Evolutionary conservation across 768 basidiomycete genomes (phyloP).

Genomic region (Panaeolus papilionaceus): DNA sequence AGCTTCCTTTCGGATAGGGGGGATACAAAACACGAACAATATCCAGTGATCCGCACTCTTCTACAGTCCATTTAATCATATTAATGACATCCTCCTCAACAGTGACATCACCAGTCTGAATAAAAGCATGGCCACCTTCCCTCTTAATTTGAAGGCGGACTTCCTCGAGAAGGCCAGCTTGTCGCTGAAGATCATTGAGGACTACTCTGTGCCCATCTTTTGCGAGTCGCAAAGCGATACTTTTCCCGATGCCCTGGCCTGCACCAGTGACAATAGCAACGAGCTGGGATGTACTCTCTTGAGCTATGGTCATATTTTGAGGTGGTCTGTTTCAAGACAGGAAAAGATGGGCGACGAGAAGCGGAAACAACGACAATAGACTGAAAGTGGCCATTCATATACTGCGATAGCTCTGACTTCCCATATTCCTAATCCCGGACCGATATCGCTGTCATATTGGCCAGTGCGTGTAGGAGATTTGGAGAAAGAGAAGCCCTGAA

Average conservation of each 20-base stretch:
- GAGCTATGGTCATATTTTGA: neutral
- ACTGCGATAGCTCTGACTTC: too few relatives aligned
- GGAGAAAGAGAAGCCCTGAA: too few relatives aligned
- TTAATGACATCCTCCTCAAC: conserved; percentile 47
- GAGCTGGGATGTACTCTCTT: neutral
- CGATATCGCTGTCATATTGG: too few relatives aligned
- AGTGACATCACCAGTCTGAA: conserved; percentile 44
- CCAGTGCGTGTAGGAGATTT: too few relatives aligned
- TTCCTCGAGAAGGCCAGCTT: conserved; percentile 33
- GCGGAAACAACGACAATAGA: too few relatives aligned
- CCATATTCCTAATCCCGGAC: too few relatives aligned
- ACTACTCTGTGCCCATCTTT: conserved; percentile 52
- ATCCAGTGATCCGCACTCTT: conserved; percentile 50
- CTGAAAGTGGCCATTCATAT: too few relatives aligned
- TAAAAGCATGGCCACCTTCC: conserved; percentile 29
- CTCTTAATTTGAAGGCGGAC: conserved; percentile 36
- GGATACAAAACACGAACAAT: conserved; percentile 41
- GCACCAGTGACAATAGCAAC: conserved; percentile 43
- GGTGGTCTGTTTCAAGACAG: neutral
- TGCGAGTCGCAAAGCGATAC: conserved; percentile 56
- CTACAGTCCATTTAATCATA: conserved; percentile 39
- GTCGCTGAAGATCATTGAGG: conserved; percentile 47
- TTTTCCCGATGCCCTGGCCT: conserved; percentile 53
- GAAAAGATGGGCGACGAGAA: neutral
- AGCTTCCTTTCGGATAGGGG: neutral